Percentiles rank a stretch among this genome's conserved stretches.
Conservation (phyloP, 768 basidiomycete species). For the Cytidiella melzeri region DNA sequence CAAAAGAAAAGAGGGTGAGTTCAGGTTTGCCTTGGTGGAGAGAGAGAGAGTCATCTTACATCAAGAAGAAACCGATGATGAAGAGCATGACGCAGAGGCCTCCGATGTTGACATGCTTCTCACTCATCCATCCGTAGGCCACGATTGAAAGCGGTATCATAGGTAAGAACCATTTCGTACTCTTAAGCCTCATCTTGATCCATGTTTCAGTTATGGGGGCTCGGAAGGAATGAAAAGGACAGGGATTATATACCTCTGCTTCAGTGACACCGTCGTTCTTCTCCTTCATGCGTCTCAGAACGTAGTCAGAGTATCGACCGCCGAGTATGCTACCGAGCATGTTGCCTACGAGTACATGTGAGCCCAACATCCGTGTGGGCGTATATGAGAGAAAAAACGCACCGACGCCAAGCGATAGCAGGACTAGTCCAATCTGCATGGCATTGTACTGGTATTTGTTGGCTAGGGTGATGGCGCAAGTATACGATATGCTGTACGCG, state of each 20-base stretch:
- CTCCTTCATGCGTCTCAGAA: constrained; percentile 36
- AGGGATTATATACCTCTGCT: constrained; percentile 49
- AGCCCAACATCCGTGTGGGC: neutral
- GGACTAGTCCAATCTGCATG: constrained; percentile 67
- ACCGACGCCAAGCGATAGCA: constrained; percentile 72
- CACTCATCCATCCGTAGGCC: constrained; percentile 71
- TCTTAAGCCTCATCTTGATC: constrained; percentile 74
- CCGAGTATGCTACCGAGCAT: constrained; percentile 50
- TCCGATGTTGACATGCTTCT: constrained; percentile 56
- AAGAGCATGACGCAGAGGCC: constrained; percentile 70
- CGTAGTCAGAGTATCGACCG: constrained; percentile 52
- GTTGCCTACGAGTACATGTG: constrained; percentile 29
- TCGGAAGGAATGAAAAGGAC: neutral
- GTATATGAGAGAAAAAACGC: constrained; percentile 8
- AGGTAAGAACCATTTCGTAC: constrained; percentile 51
- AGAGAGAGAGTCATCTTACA: constrained; percentile 39
- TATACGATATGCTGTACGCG: constrained; percentile 67
- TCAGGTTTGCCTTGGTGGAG: neutral
- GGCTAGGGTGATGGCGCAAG: constrained; percentile 63
- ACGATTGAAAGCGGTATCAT: constrained; percentile 56
- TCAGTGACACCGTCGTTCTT: constrained; percentile 40
- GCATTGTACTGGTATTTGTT: constrained; percentile 59
- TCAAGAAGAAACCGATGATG: constrained; percentile 63
- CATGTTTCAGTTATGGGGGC: neutral
- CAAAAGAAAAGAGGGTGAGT: neutral